phyloP scores from a whole-genome alignment of 176 grass and related monocot genomes.

The Puya raimondii region DNA sequence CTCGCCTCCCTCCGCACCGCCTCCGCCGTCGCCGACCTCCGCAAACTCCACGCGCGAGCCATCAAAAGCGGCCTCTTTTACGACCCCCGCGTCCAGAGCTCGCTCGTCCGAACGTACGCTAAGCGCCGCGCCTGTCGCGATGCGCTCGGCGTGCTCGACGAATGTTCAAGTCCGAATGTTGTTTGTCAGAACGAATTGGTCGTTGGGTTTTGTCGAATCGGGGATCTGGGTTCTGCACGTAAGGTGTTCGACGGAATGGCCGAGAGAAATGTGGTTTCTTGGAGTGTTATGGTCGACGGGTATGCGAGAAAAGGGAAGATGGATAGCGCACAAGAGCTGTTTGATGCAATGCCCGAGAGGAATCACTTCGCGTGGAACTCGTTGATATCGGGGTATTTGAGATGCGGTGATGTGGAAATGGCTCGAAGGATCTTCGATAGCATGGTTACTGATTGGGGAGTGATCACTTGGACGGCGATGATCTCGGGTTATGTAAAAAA shows the following conservation, averaged over 20 bases:
- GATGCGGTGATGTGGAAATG: neutral
- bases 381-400: constrained; percentile 18
- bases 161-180: neutral
- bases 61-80: constrained; percentile 12
- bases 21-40: constrained; percentile 2
- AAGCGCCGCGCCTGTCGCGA: neutral
- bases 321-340: constrained; percentile 12
- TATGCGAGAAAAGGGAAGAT: constrained; percentile 9
- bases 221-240: constrained; percentile 7
- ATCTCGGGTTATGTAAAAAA: constrained; percentile 13
- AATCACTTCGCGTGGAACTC: constrained; percentile 22
- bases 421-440: constrained; percentile 15
- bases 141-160: constrained; percentile 3
- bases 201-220: neutral
- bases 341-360: constrained; percentile 17
- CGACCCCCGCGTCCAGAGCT: constrained; percentile 8
- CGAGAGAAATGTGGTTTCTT: constrained; percentile 21
- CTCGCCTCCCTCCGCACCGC: neutral
- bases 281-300: constrained; percentile 19
- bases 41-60: constrained; percentile 10
- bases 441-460: neutral
- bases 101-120: constrained; percentile 16
- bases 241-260: constrained; percentile 10
- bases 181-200: constrained; percentile 17
- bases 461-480: constrained; percentile 21